Evolutionary conservation across 2,329 filamentous ascomycete species (phyloP).

Genomic region (Aspergillus sp.): DNA sequence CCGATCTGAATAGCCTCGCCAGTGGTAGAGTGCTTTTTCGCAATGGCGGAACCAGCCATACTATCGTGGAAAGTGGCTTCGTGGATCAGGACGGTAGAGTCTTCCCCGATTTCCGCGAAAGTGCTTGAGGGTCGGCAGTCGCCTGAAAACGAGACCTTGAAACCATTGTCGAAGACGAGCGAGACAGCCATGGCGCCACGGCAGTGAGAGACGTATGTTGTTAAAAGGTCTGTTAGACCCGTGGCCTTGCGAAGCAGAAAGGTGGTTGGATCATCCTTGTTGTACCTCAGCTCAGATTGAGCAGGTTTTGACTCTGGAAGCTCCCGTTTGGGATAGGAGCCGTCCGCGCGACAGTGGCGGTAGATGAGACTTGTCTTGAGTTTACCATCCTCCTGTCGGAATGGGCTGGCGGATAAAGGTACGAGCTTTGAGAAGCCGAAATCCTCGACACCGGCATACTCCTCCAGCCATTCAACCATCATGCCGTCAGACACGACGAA

Average conservation of each 20-base stretch:
- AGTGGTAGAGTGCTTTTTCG: slow-evolving; percentile 89
- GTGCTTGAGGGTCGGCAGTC: slow-evolving; percentile 77
- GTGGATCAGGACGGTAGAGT: slow-evolving; percentile 83
- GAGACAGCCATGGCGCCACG: slow-evolving; percentile 72
- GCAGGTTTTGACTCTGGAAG: slow-evolving; percentile 8
- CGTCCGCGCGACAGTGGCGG: slow-evolving; percentile 28
- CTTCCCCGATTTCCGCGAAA: slow-evolving; percentile 70
- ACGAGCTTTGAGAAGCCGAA: slow-evolving; percentile 64
- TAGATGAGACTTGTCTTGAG: slow-evolving; percentile 31
- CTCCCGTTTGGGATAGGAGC: slow-evolving; percentile 23
- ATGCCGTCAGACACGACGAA: slow-evolving; percentile 67
- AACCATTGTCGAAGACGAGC: slow-evolving; percentile 73
- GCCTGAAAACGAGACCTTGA: slow-evolving; percentile 90
- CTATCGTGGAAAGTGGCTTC: slow-evolving; percentile 96
- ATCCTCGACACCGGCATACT: slow-evolving; percentile 77
- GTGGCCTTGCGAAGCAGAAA: slow-evolving; percentile 51
- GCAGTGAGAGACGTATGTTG: slow-evolving; percentile 74
- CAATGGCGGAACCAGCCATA: slow-evolving; percentile 70
- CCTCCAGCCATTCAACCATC: slow-evolving; percentile 75
- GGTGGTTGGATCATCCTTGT: slow-evolving; percentile 25
- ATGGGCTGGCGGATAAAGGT: slow-evolving; percentile 46
- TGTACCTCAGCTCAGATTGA: slow-evolving; percentile 27
- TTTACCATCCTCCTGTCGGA: slow-evolving; percentile 10
- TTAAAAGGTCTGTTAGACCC: slow-evolving; percentile 66
- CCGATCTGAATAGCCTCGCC: slow-evolving; percentile 80